Conservation (phyloP, 2,329 filamentous ascomycete genomes). For the Apiospora rasikravindrae region DNA sequence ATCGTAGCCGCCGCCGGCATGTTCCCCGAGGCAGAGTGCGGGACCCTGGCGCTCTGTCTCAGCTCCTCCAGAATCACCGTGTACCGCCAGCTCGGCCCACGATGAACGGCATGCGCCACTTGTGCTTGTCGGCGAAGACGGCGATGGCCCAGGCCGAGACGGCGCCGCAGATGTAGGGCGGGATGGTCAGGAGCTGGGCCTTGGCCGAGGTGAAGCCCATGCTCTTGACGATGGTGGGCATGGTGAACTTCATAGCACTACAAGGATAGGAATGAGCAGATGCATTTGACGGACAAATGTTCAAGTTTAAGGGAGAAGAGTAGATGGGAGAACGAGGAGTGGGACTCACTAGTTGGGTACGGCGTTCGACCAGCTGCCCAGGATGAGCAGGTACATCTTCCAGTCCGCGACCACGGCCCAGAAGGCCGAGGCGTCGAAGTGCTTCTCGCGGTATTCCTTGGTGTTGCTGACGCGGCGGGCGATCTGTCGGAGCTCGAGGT, state of each 20-base stretch:
- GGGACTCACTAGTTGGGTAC: neutral
- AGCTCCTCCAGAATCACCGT: slow-evolving; percentile 59
- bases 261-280: slow-evolving; percentile 18
- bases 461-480: neutral
- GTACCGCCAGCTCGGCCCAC: slow-evolving; percentile 52
- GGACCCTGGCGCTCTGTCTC: slow-evolving; percentile 42
- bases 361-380: slow-evolving; percentile 18
- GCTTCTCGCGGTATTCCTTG: neutral
- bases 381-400: slow-evolving; percentile 45
- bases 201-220: slow-evolving; percentile 40
- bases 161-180: slow-evolving; percentile 43
- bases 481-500: neutral
- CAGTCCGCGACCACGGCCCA: slow-evolving; percentile 49
- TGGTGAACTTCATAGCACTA: slow-evolving; percentile 37
- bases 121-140: slow-evolving; percentile 43
- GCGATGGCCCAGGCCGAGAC: slow-evolving; percentile 40
- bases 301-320: neutral
- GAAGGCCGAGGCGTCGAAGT: neutral
- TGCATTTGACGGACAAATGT: too few species aligned
- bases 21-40: neutral
- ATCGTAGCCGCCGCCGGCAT: neutral
- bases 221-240: slow-evolving; percentile 40
- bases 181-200: slow-evolving; percentile 36
- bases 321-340: neutral
- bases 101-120: slow-evolving; percentile 47